phyloP scores from a whole-genome alignment of 2,329 filamentous ascomycete genomes.

The Hypomyces rosellus region DNA sequence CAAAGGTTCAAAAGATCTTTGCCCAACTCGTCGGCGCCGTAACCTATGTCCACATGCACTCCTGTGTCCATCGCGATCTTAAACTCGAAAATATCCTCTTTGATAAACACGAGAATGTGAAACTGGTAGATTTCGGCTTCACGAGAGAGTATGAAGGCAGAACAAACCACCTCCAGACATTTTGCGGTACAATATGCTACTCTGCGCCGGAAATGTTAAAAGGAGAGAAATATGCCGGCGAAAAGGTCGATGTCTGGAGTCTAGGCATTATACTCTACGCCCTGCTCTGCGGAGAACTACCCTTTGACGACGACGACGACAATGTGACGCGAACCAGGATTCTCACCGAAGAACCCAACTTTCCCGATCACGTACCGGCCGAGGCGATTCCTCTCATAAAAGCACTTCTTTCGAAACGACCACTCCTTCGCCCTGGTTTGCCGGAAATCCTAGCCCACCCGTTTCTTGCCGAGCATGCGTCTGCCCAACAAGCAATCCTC shows the following conservation, averaged over 20 bases:
- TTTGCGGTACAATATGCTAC: conserved; percentile 96
- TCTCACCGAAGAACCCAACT: conserved; percentile 76
- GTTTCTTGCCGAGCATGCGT: conserved; percentile 81
- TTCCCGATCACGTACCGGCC: conserved; percentile 69
- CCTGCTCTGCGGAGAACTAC: conserved; percentile 75
- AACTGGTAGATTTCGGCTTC: conserved; percentile 96
- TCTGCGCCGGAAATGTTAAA: conserved; percentile 98
- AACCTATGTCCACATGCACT: conserved; percentile 88
- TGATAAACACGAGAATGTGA: conserved; percentile 95
- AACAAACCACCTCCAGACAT: conserved; percentile 90
- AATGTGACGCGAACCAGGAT: conserved; percentile 79
- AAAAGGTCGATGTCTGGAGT: conserved; percentile 97
- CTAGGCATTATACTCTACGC: conserved; percentile 80
- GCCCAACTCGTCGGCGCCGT: conserved; percentile 93
- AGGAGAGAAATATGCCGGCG: conserved; percentile 93
- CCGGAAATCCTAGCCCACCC: conserved; percentile 82
- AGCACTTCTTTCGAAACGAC: conserved; percentile 81
- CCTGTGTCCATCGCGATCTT: conserved; percentile 91
- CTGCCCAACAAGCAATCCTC: conserved; percentile 82
- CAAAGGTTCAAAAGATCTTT: conserved; percentile 93
- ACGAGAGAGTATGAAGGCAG: conserved; percentile 96
- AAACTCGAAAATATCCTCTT: conserved; percentile 89
- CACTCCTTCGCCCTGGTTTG: conserved; percentile 72
- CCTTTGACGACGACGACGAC: conserved; percentile 95
- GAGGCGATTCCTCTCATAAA: conserved; percentile 74